A percentile compares a stretch with the other conserved stretches of the same genome.
These are phyloP conservation scores for Bacidia rubella DNA, from an alignment of 495 filamentous ascomycete species.

Conservation along the genomic window DNA sequence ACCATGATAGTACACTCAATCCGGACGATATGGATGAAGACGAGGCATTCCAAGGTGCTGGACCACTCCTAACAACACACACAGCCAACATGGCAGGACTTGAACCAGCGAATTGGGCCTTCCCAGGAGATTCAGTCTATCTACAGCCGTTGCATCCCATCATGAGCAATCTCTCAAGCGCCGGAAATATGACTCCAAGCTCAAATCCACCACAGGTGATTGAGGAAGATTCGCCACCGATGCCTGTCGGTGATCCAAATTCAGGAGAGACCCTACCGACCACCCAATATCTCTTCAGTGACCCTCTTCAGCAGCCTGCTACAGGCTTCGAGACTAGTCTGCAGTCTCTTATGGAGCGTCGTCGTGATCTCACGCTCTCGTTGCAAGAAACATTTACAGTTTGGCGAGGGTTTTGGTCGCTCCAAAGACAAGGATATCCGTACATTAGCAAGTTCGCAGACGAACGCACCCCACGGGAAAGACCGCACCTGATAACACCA, in stretches of 20 bases:
- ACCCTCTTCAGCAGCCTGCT: neutral
- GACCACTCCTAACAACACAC: too few species aligned
- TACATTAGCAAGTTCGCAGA: conserved; percentile 20
- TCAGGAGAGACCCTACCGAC: neutral
- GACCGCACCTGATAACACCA: conserved; percentile 28
- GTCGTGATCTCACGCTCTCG: neutral
- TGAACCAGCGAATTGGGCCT: neutral
- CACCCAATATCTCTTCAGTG: neutral
- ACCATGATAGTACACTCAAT: too few species aligned
- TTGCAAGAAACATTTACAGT: neutral
- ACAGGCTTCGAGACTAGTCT: too few species aligned
- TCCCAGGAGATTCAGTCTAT: neutral
- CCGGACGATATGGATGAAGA: too few species aligned
- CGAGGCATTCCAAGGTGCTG: too few species aligned
- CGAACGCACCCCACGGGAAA: conserved; percentile 14
- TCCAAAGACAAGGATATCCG: conserved; percentile 18
- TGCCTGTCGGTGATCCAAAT: neutral
- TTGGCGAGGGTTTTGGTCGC: conserved; percentile 10
- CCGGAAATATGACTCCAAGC: neutral
- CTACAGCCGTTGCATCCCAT: neutral
- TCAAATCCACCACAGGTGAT: neutral
- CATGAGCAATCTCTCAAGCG: neutral
- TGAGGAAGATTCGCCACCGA: neutral
- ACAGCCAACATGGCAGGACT: neutral
- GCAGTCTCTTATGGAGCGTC: neutral